Percentiles rank a stretch among this genome's conserved stretches.
These are phyloP conservation scores for Ophiostoma sp. DNA, from an alignment of 2,329 filamentous ascomycete genomes.

Conservation along the genomic window DNA sequence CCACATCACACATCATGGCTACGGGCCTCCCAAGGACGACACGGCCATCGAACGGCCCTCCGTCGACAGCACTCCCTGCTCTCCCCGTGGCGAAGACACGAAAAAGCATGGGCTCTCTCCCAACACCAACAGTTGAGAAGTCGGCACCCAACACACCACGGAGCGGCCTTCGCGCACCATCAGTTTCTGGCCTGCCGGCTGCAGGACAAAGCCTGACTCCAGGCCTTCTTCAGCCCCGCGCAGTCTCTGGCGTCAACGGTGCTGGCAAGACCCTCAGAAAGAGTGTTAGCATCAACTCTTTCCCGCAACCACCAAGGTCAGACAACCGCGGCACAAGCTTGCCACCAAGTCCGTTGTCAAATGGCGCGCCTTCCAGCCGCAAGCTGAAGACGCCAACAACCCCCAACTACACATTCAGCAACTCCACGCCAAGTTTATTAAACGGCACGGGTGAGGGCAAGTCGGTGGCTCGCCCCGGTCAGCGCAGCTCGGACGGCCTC, in stretches of 20 bases:
- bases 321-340: conserved; percentile 59
- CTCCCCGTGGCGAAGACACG: conserved; percentile 72
- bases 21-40: conserved; percentile 67
- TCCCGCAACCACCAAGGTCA: conserved; percentile 82
- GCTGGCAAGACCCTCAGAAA: conserved; percentile 74
- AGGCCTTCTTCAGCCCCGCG: conserved; percentile 57
- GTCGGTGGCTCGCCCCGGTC: conserved; percentile 63
- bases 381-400: conserved; percentile 60
- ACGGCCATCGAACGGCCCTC: conserved; percentile 68
- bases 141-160: conserved; percentile 56
- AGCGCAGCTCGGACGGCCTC: conserved; percentile 71
- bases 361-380: conserved; percentile 50
- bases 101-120: conserved; percentile 59
- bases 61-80: conserved; percentile 70
- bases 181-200: conserved; percentile 31
- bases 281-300: conserved; percentile 89
- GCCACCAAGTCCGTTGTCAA: conserved; percentile 61
- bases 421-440: conserved; percentile 68
- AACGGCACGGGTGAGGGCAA: conserved; percentile 79
- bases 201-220: conserved; percentile 54
- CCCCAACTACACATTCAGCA: conserved; percentile 52
- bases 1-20: conserved; percentile 43
- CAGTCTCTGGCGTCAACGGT: conserved; percentile 56
- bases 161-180: conserved; percentile 29
- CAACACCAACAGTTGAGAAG: conserved; percentile 49